phyloP scores from a whole-genome alignment of 495 filamentous ascomycete species.

The Margaritispora aquatica region DNA sequence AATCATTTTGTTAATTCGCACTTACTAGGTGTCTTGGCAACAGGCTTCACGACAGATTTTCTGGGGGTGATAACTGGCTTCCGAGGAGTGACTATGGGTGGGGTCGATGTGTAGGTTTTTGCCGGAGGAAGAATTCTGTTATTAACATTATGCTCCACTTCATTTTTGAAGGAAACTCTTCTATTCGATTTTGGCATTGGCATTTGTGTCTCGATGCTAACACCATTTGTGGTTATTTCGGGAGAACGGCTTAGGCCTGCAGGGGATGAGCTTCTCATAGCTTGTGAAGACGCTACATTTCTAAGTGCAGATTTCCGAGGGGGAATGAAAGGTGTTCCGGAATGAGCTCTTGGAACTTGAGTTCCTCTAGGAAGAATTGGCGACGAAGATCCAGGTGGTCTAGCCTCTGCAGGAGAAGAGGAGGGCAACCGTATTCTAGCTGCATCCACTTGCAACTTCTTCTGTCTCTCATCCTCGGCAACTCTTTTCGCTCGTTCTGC shows the following conservation, averaged over 20 bases:
- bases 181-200: constrained; percentile 5
- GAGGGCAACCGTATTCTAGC: not conserved
- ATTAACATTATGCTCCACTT: not conserved
- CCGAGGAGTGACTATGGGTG: not conserved
- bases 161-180: not conserved
- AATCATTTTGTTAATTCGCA: not conserved
- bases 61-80: not conserved
- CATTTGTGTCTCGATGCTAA: constrained; percentile 4
- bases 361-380: constrained; percentile 6
- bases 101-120: not conserved
- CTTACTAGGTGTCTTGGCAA: not conserved
- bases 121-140: not conserved
- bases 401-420: not conserved
- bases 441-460: not conserved
- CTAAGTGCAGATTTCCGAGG: constrained; percentile 16
- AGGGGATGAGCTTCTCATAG: constrained; percentile 10
- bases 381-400: not conserved
- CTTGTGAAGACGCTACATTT: constrained; percentile 9
- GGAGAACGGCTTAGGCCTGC: not conserved
- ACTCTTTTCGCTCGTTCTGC: not conserved
- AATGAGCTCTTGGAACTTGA: constrained; percentile 1
- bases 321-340: constrained; percentile 19
- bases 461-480: constrained; percentile 8
- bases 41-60: not conserved
- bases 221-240: not conserved